A percentile compares a stretch with the other conserved stretches of the same genome.
These are phyloP conservation scores for Coemansia sp. DNA, from an alignment of 192 early-diverging fungal species.

Conservation along the genomic window DNA sequence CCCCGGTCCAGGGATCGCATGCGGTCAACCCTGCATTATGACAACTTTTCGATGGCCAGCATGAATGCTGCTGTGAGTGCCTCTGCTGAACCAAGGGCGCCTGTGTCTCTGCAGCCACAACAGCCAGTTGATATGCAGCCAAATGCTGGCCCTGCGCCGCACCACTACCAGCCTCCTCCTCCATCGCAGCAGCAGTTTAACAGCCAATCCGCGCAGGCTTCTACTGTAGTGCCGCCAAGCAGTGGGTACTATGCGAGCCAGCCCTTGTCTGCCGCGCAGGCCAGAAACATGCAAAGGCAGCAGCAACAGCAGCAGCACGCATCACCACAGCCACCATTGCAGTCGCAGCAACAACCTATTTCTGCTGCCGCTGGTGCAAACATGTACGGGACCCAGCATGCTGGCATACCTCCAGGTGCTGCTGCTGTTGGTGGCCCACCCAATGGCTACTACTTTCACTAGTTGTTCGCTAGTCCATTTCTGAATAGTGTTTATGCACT, in stretches of 20 bases:
- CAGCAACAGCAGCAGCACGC: constrained; percentile 23
- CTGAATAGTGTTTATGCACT: too few species aligned
- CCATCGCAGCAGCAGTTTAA: constrained; percentile 12
- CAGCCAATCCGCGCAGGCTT: constrained; percentile 21
- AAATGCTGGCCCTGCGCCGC: constrained; percentile 6
- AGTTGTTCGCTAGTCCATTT: constrained; percentile 3
- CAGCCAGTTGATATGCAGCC: constrained; percentile 18
- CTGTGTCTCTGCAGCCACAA: constrained; percentile 25
- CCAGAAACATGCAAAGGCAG: constrained; percentile 31
- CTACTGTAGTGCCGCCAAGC: constrained; percentile 2
- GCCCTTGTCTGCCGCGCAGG: constrained; percentile 45
- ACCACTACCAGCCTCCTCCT: constrained; percentile 8
- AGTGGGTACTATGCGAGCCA: constrained; percentile 16
- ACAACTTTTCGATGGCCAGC: constrained; percentile 23
- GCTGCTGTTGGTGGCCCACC: constrained; percentile 13
- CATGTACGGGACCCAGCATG: constrained; percentile 15
- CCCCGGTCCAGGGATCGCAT: constrained; percentile 50
- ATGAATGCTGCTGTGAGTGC: constrained; percentile 12
- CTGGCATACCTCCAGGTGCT: constrained; percentile 20
- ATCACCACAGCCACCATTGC: constrained; percentile 5
- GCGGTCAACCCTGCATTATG: constrained; percentile 51
- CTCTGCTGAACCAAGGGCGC: constrained; percentile 2
- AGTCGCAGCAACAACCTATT: constrained; percentile 15
- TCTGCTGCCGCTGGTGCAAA: not conserved
- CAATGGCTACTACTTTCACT: constrained; percentile 12